Evolutionary conservation across 1,284 basidiomycete genomes (phyloP).

Genomic region (Anthracocystis setariae): DNA sequence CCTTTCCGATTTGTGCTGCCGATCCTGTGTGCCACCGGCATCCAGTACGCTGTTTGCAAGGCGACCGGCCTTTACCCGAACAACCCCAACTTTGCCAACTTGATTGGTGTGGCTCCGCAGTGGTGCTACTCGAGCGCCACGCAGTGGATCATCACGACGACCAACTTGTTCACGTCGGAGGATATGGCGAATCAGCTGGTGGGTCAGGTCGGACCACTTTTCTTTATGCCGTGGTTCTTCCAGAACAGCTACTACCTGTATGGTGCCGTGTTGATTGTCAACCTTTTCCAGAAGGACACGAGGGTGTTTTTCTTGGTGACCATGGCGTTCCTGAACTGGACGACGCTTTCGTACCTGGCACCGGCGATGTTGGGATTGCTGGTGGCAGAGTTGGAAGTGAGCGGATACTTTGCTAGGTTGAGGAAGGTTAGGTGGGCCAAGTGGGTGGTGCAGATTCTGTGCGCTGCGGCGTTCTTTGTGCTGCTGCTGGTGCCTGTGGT

Average conservation of each 20-base stretch:
- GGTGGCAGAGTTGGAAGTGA: conserved; percentile 40
- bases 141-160: conserved; percentile 43
- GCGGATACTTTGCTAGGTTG: conserved; percentile 25
- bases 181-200: conserved; percentile 25
- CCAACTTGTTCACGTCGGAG: conserved; percentile 44
- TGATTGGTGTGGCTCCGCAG: conserved; percentile 23
- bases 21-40: conserved; percentile 39
- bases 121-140: conserved; percentile 42
- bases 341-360: conserved; percentile 36
- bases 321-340: conserved; percentile 35
- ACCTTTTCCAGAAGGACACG: conserved; percentile 34
- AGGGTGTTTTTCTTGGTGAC: conserved; percentile 27
- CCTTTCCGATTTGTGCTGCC: conserved; percentile 50
- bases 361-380: conserved; percentile 37
- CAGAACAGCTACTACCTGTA: conserved; percentile 52
- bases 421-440: conserved; percentile 9
- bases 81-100: conserved; percentile 35
- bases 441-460: conserved; percentile 19
- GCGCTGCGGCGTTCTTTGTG: conserved; percentile 22
- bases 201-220: conserved; percentile 28
- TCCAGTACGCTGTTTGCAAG: conserved; percentile 46
- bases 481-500: conserved; percentile 38
- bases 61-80: conserved; percentile 27
- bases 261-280: conserved; percentile 31
- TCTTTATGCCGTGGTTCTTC: conserved; percentile 47